These are phyloP conservation scores for Chaetomiaceae sp. DNA, from an alignment of 2,329 filamentous ascomycete species.

Conservation along the genomic window DNA sequence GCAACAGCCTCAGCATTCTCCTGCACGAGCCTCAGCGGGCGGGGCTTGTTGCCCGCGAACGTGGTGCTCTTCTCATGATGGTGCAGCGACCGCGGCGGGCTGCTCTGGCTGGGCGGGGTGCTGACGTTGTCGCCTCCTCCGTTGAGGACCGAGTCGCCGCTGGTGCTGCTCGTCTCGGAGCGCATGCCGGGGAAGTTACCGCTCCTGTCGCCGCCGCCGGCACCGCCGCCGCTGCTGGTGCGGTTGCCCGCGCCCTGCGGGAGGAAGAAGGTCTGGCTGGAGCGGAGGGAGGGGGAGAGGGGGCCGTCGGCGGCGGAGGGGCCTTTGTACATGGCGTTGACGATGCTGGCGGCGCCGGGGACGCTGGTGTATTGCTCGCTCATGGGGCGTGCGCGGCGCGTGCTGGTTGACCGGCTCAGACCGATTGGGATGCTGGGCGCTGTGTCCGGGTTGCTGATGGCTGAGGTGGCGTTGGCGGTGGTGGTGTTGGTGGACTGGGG, in stretches of 20 bases:
- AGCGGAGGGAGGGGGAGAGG: slow-evolving; percentile 55
- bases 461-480: slow-evolving; percentile 21
- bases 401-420: slow-evolving; percentile 49
- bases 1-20: slow-evolving; percentile 57
- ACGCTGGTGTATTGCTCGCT: slow-evolving; percentile 56
- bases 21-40: slow-evolving; percentile 81
- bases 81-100: slow-evolving; percentile 46
- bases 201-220: slow-evolving; percentile 43
- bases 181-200: slow-evolving; percentile 71
- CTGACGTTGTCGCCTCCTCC: slow-evolving; percentile 49
- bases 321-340: slow-evolving; percentile 86
- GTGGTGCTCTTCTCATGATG: slow-evolving; percentile 55
- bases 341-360: slow-evolving; percentile 62
- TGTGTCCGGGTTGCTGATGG: slow-evolving; percentile 62
- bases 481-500: too few relatives aligned
- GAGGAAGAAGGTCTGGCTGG: slow-evolving; percentile 61
- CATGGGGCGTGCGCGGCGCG: slow-evolving; percentile 52
- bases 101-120: slow-evolving; percentile 42
- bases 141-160: slow-evolving; percentile 55
- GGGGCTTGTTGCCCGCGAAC: slow-evolving; percentile 66
- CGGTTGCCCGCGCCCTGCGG: slow-evolving; percentile 45
- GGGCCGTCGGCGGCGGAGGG: slow-evolving; percentile 54
- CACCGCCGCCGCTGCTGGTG: slow-evolving; percentile 41
- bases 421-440: slow-evolving; percentile 71
- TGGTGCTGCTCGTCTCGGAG: slow-evolving; percentile 60